Base-by-base conservation (phyloP, 352 stramenopile species). In the Pythium sp. region DNA sequence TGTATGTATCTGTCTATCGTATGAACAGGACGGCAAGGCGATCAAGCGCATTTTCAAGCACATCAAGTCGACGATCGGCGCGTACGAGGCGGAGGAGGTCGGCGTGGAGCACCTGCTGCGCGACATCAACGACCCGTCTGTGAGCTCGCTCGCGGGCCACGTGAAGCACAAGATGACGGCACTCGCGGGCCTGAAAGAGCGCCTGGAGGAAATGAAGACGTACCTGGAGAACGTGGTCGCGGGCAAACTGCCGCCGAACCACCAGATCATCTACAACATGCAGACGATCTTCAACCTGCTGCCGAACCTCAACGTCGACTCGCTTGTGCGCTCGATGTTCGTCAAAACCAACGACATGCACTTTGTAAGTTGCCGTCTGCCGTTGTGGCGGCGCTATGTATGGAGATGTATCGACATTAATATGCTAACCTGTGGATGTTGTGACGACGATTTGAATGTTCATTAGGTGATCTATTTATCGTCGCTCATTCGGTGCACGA, bases 341-440 rank as follows among this genome's bases (percentile, higher is more conserved):
- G 94, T 99, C 71, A 99, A 99, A 88, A 99, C 97, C 32, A 99
- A 99, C 86, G 98, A 99, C 85, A 99, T 99, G 94, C 94, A 99
- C 81, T 97, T 99, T 66, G 93, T 98, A 91, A 72, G 77, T 94
- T 4, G 7, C 11, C 36, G 0, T 53, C 26, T 20, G 6, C 15
- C 15, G 2, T 12, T 28, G 20, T 53, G 38, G 4, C n/a, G 41
- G 41, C 9, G 41, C 14, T 47, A 8, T 18, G 11, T 47, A 4
- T 49, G 30, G 30, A 32, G 30, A 6, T n/a, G 15, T 49, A 2
- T n/a, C 5, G 20, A 15, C 2, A 7, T 20, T 15, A 22, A n/a
- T n/a, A n/a, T 8, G 15, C 41, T n/a, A 49, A 49, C 14, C 41
- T 49, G 15, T 63, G 11, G 7, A 56, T 61, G 36, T 62, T 55